Evolutionary conservation across 2,329 filamentous ascomycete genomes (phyloP), one percentile per base, ranked within the genome.

Genomic region (Fusarium sacchari): DNA sequence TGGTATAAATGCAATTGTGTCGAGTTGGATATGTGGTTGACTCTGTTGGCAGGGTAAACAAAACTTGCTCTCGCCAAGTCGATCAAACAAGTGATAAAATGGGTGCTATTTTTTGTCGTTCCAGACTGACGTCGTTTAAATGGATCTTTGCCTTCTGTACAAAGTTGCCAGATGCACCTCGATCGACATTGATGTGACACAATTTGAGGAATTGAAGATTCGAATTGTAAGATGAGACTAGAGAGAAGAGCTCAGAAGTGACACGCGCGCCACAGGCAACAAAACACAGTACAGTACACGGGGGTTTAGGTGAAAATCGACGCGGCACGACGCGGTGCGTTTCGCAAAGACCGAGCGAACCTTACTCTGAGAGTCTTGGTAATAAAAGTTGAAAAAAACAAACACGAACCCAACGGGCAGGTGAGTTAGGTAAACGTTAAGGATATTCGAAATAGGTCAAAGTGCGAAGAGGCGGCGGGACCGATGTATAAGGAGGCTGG

Each of bases 291-390:
- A n/a, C 47, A 34, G 44, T 22, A 49, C 50, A 67, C 52, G 57
- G 37, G 49, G 47, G 26, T 55, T 55, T 17, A 26, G 32, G 32
- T 52, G 10, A 26, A 43, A 39, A 28, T 24, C 69, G 62, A 74
- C 69, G 64, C 72, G 72, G 69, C 42, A 68, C 68, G 69, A 64
- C 69, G 53, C 69, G 69, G 62, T 63, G 52, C 57, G 64, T 20
- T 70, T 73, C 36, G 56, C 30, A 47, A 26, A 44, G 44, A 46
- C 44, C 50, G 24, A 30, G 14, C 36, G 59, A 65, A 70, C 66
- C 60, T 60, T 67, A 12, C 9, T 28, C 20, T 47, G 44, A 26
- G 30, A 34, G 61, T 28, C 20, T 20, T 65, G 34, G 52, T 49
- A n/a, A 52, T 43, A 24, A 44, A 52, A 34, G 20, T 20, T 17